A percentile compares a stretch with the other conserved stretches of the same genome.
Evolutionary conservation across 163 green algal genomes (phyloP).

Genomic region (Smithsoniella earleae): DNA sequence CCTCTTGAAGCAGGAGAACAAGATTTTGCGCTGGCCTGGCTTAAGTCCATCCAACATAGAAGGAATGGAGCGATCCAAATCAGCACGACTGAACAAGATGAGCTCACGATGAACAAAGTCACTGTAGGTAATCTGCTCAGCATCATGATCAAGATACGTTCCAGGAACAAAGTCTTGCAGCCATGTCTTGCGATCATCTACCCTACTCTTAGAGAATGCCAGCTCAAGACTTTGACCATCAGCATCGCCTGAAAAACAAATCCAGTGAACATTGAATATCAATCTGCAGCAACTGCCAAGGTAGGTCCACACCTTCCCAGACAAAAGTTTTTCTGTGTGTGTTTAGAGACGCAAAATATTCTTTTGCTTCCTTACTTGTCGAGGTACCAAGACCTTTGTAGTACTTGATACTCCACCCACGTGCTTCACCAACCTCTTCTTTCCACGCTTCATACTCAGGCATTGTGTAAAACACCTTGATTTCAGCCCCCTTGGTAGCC

Average conservation of each 20-base stretch:
- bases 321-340: conserved; percentile 87
- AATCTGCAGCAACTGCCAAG: too few relatives aligned
- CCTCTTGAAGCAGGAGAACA: conserved; percentile 96
- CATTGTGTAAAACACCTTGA: conserved; percentile 90
- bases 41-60: conserved; percentile 94
- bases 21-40: conserved; percentile 97
- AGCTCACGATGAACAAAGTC: conserved; percentile 98
- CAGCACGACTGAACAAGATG: conserved; percentile 86
- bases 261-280: too few relatives aligned
- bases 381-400: conserved; percentile 97
- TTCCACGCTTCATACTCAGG: conserved; percentile 97
- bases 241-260: conserved; percentile 48
- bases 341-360: conserved; percentile 90
- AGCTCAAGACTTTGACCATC: conserved; percentile 87
- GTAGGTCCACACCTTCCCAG: conserved; percentile 70
- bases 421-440: conserved; percentile 50
- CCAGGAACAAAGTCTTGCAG: conserved; percentile 71
- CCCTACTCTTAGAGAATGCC: conserved; percentile 97
- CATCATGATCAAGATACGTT: conserved; percentile 83
- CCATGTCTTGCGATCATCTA: conserved; percentile 97
- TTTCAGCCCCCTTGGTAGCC: conserved; percentile 73
- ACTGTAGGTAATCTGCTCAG: conserved; percentile 72
- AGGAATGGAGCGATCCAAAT: conserved; percentile 95
- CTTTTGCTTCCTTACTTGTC: conserved; percentile 81
- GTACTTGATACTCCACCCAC: conserved; percentile 89